phyloP scores from a whole-genome alignment of 768 basidiomycete species.

The Leccinum obscurum region DNA sequence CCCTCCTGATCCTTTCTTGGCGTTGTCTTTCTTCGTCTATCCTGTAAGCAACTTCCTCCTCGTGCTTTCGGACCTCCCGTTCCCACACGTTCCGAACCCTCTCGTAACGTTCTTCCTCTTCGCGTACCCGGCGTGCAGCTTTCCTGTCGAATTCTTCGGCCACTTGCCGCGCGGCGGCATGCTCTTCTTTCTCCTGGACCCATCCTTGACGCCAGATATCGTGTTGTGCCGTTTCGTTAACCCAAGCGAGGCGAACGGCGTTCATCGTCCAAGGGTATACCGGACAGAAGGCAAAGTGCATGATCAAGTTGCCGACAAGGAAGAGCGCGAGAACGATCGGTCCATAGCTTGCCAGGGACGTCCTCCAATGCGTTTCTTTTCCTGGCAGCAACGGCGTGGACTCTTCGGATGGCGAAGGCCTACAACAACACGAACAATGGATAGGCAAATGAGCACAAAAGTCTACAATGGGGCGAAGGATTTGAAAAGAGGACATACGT shows the following conservation, averaged over 20 bases:
- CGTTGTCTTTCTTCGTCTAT: conserved; percentile 6
- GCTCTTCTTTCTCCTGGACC: conserved; percentile 9
- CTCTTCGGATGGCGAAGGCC: conserved; percentile 5
- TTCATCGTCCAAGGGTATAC: conserved; percentile 13
- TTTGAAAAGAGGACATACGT: not conserved
- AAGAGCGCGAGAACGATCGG: not conserved
- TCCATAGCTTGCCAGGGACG: not conserved
- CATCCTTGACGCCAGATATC: conserved; percentile 2
- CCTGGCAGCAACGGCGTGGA: conserved; percentile 10
- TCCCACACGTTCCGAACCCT: conserved; percentile 6
- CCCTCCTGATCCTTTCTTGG: not conserved
- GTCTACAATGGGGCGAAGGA: not conserved
- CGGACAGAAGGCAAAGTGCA: conserved; percentile 13
- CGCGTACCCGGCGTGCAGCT: not conserved
- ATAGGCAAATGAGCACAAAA: too few relatives aligned
- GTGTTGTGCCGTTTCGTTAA: conserved; percentile 3
- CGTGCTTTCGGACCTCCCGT: conserved; percentile 4
- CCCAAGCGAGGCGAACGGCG: conserved; percentile 13
- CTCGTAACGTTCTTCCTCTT: conserved; percentile 14
- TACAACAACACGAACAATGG: not conserved
- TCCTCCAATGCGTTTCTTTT: not conserved
- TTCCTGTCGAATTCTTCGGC: conserved; percentile 1
- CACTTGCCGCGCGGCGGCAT: not conserved
- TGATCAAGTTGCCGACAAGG: not conserved
- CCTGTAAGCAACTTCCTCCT: not conserved